Evolutionary conservation across 140 eudicot species (phyloP).

Genomic region (Ambrosia hybrid): DNA sequence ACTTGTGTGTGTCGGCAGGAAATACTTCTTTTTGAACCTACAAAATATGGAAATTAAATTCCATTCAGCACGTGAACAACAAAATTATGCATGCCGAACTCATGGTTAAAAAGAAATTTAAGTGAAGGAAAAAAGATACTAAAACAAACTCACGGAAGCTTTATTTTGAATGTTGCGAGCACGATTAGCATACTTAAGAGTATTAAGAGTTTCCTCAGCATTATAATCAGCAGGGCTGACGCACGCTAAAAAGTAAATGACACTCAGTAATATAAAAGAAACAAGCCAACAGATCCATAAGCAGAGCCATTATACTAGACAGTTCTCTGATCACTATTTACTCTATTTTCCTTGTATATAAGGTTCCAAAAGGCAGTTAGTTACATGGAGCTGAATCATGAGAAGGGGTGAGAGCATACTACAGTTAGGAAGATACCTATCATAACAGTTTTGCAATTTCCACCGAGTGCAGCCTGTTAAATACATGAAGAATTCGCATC

Average conservation of each 20-base stretch:
- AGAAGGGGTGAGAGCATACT: not conserved
- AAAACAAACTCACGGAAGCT: slow-evolving; percentile 63
- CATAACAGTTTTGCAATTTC: slow-evolving; percentile 99
- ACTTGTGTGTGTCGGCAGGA: slow-evolving; percentile 71
- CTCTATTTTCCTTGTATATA: too few relatives aligned
- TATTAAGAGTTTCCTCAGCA: slow-evolving; percentile 97
- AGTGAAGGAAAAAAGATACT: slow-evolving; percentile 2
- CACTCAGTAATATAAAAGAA: slow-evolving; percentile 24
- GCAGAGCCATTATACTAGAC: slow-evolving; percentile 3
- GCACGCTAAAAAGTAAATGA: slow-evolving; percentile 61
- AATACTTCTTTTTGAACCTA: slow-evolving; percentile 86
- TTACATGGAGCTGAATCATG: too few relatives aligned
- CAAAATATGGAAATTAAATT: not conserved
- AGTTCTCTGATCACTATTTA: slow-evolving; percentile 13
- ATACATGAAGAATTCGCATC: too few relatives aligned
- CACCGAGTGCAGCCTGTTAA: slow-evolving; percentile 61
- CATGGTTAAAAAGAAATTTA: not conserved
- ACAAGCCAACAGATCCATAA: slow-evolving; percentile 11
- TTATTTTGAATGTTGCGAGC: slow-evolving; percentile 97
- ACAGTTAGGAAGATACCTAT: slow-evolving; percentile 59
- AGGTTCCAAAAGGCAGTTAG: too few relatives aligned
- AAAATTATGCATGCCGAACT: slow-evolving; percentile 14
- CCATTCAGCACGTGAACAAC: slow-evolving; percentile 9
- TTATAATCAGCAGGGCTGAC: slow-evolving; percentile 97
- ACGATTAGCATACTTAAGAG: slow-evolving; percentile 96